Evolutionary conservation across 129 eudicot species (phyloP).

Genomic region (Saussurea involucrata): DNA sequence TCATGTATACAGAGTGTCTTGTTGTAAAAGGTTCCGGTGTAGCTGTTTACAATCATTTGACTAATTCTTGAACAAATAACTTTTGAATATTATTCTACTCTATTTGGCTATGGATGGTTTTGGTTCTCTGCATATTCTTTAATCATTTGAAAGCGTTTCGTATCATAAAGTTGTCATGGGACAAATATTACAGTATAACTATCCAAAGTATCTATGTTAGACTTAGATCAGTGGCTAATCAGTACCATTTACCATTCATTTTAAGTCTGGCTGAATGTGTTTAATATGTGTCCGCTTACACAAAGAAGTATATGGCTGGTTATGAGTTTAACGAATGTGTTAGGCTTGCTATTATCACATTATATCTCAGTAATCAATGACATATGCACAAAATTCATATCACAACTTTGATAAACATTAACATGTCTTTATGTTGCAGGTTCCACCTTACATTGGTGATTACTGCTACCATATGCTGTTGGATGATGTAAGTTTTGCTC

Average conservation of each 20-base stretch:
- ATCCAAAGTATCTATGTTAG: not conserved
- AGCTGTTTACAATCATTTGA: slow-evolving; percentile 16
- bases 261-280: not conserved
- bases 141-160: not conserved
- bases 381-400: not conserved
- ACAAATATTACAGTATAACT: not conserved
- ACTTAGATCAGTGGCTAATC: not conserved
- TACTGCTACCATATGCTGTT: slow-evolving; percentile 95
- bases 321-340: not conserved
- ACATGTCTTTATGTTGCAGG: slow-evolving; percentile 46
- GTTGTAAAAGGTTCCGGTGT: not conserved
- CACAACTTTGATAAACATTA: not conserved
- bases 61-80: not conserved
- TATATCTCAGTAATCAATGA: not conserved
- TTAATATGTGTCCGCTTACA: not conserved
- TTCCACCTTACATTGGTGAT: slow-evolving; percentile 80
- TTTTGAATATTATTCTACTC: not conserved
- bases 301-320: not conserved
- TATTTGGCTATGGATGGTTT: not conserved
- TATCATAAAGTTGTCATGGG: slow-evolving; percentile 11
- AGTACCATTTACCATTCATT: not conserved
- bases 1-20: not conserved
- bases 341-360: not conserved
- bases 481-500: slow-evolving; percentile 92
- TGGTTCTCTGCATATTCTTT: not conserved